A percentile compares a stretch with the other conserved stretches of the same genome.
These are phyloP conservation scores for Physaria fendleri DNA, from an alignment of 345 rosid species.

Conservation along the genomic window DNA sequence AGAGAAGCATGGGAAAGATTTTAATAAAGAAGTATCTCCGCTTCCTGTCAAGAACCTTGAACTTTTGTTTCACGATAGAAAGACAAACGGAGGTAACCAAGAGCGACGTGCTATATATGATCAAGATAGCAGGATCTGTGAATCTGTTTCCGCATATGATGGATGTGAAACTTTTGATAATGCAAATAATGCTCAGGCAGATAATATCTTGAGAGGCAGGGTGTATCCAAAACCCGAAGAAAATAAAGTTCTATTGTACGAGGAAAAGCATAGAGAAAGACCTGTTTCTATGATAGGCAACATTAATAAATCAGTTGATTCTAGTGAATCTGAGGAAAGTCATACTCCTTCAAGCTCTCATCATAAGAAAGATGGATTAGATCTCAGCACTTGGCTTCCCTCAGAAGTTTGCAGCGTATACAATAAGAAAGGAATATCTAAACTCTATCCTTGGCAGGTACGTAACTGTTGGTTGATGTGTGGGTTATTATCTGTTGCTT, in stretches of 20 bases:
- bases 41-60: conserved; percentile 87
- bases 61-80: conserved; percentile 57
- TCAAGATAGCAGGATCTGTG: conserved; percentile 32
- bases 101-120: conserved; percentile 21
- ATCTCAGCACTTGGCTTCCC: conserved; percentile 81
- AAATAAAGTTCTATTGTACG: conserved; percentile 27
- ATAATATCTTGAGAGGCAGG: conserved; percentile 30
- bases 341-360: conserved; percentile 64
- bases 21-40: conserved; percentile 41
- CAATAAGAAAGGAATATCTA: conserved; percentile 72
- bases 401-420: conserved; percentile 62
- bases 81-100: conserved; percentile 30
- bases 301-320: conserved; percentile 31
- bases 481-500: neutral
- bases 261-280: conserved; percentile 28
- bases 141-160: conserved; percentile 25
- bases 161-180: conserved; percentile 19
- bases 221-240: conserved; percentile 23
- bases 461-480: conserved; percentile 5
- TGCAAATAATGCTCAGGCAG: conserved; percentile 19
- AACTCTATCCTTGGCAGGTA: conserved; percentile 97
- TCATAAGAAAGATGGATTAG: conserved; percentile 41
- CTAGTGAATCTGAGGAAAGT: conserved; percentile 41
- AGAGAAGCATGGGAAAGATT: conserved; percentile 37
- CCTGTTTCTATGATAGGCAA: conserved; percentile 32